Base-by-base conservation (phyloP, 2,329 filamentous ascomycete genomes). In the Colletotrichum eleusines region DNA sequence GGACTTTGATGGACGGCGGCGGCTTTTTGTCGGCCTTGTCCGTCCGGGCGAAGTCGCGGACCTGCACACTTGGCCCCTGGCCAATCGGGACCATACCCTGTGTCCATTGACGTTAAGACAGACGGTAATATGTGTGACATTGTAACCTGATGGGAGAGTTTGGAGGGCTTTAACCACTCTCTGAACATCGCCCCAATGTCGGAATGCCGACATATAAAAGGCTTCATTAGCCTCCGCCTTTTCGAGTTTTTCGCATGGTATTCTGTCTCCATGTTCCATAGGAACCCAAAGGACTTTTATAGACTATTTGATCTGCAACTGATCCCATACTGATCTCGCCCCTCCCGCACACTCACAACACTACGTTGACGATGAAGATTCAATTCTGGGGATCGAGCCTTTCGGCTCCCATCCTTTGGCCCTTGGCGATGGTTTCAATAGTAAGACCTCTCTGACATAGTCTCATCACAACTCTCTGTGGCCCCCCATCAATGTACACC, bases 371-470 rank as follows among this genome's bases (percentile, higher is more conserved):
- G 28, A 40, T 38, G 50, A 58, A 42, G 11, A 40, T 55, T 5
- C 64, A 68, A n/a, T 18, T 14, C 16, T 18, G n/a, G 44, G 62
- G 58, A 46, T 46, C 35, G 26, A 53, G 58, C 38, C 44, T 63
- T 51, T 63, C 68, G 26, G 42, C 51, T 31, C 23, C 63, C 11
- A 54, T 71, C 16, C 31, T 71, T 18, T 71, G 68, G 68, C 68
- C 68, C 12, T 5, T 40, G 5, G 44, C 42, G 26, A 53, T 8
- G 18, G 28, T 59, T 2, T 54, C 58, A 11, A 26, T 68, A 7
- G 68, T 71, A 71, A 54, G 53, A 16, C 2, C 5, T 5, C 40
- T 3, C n/a, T 26, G 8, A 3, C 4, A 31, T n/a, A 0, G 6
- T 18, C 35, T 8, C 14, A 46, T 14, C 33, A 20, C 40, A 16